Percentiles rank a stretch among this genome's conserved stretches.
These are phyloP conservation scores for Cyamopsis tetragonoloba DNA, from an alignment of 306 rosid species.

Conservation along the genomic window DNA sequence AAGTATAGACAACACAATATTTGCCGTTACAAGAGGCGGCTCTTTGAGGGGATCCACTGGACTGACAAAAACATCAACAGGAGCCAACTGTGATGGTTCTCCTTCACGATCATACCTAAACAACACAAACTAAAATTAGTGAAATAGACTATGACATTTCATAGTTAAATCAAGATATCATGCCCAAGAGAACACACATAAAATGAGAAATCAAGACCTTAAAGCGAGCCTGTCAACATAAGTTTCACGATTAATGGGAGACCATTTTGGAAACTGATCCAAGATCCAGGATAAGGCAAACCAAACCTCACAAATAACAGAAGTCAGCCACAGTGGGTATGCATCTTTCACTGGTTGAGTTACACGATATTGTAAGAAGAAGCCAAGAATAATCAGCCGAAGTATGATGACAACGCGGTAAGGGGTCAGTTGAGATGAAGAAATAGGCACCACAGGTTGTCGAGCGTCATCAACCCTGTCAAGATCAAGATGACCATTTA, in stretches of 20 bases:
- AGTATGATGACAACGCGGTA: conserved; percentile 87
- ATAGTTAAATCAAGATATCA: neutral
- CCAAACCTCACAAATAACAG: conserved; percentile 99
- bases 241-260: conserved; percentile 92
- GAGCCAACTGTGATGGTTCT: conserved; percentile 93
- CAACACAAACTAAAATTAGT: conserved; percentile 24
- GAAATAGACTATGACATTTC: conserved; percentile 2
- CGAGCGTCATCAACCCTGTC: conserved; percentile 95
- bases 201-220: conserved; percentile 49
- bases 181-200: conserved; percentile 1
- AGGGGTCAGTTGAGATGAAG: conserved; percentile 89
- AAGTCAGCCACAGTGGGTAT: conserved; percentile 82
- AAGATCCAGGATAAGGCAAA: conserved; percentile 95
- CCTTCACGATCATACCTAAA: conserved; percentile 94
- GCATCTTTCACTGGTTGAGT: conserved; percentile 98
- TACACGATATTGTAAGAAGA: conserved; percentile 93
- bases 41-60: too few relatives aligned
- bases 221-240: conserved; percentile 82
- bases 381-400: conserved; percentile 88
- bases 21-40: conserved; percentile 89
- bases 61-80: conserved; percentile 91
- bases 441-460: conserved; percentile 86
- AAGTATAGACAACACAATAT: conserved; percentile 98
- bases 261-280: conserved; percentile 99
- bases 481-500: conserved; percentile 16